These are phyloP conservation scores for Stachybotrys elegans DNA, from an alignment of 2,329 filamentous ascomycete species.

Conservation along the genomic window DNA sequence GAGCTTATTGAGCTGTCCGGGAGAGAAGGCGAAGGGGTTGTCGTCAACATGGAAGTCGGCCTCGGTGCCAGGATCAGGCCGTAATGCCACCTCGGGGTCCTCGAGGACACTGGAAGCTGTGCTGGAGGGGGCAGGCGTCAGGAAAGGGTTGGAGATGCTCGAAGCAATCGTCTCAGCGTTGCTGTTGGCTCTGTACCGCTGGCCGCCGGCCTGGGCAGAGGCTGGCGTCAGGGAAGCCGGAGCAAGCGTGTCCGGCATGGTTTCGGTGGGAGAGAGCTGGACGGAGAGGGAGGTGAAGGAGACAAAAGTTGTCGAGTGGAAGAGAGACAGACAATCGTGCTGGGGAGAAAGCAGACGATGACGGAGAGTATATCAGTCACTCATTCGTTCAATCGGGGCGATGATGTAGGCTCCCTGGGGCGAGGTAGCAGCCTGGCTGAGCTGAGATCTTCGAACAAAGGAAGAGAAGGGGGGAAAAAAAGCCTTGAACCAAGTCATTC, in stretches of 20 bases:
- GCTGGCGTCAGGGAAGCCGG: not conserved
- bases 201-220: constrained; percentile 5
- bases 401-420: no score
- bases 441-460: no score
- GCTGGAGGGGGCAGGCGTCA: constrained; percentile 14
- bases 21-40: constrained; percentile 77
- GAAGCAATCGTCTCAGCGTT: constrained; percentile 13
- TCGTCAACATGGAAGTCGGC: constrained; percentile 64
- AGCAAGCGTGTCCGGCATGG: no score
- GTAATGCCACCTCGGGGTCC: constrained; percentile 50
- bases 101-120: constrained; percentile 12
- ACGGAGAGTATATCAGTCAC: not conserved
- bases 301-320: no score
- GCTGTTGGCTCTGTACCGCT: constrained; percentile 10
- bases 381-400: no score
- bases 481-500: no score
- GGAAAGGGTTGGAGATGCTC: constrained; percentile 16
- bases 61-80: constrained; percentile 67
- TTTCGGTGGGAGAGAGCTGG: no score
- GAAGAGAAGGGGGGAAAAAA: no score
- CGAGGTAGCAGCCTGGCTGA: no score
- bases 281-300: not conserved
- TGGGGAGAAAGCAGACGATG: not conserved
- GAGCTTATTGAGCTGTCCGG: constrained; percentile 75
- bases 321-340: no score